Evolutionary conservation across 169 alveolate species (phyloP).

Genomic region (Theileria equi): DNA sequence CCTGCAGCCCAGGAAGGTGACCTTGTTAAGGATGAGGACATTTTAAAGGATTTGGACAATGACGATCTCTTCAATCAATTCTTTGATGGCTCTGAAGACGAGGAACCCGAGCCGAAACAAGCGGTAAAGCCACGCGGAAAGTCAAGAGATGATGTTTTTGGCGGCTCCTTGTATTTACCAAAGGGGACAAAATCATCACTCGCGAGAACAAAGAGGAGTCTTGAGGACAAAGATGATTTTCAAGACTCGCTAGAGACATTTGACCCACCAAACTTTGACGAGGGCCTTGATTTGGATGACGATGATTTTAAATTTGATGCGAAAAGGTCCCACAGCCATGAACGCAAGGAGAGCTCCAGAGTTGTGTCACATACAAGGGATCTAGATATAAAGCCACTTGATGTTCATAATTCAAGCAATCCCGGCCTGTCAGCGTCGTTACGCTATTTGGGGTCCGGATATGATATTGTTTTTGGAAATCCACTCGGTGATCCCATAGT

Average conservation of each 20-base stretch:
- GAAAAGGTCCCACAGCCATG: too few relatives aligned
- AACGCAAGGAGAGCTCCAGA: too few relatives aligned
- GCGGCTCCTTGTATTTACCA: too few relatives aligned
- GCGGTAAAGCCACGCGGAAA: too few relatives aligned
- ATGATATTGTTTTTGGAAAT: conserved; percentile 78
- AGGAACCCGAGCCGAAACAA: too few relatives aligned
- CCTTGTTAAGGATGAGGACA: neutral
- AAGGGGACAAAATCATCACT: too few relatives aligned
- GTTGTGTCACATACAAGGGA: neutral
- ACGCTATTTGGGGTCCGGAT: conserved; percentile 78
- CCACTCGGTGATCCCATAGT: conserved; percentile 81
- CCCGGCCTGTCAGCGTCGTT: conserved; percentile 60
- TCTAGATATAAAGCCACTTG: neutral
- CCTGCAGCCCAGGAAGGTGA: neutral
- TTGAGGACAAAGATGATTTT: too few relatives aligned
- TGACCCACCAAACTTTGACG: too few relatives aligned
- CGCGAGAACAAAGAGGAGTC: too few relatives aligned
- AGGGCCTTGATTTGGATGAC: neutral
- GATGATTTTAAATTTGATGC: too few relatives aligned
- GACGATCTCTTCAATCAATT: neutral
- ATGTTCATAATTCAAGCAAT: conserved; percentile 14
- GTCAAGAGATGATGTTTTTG: too few relatives aligned
- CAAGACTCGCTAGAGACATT: too few relatives aligned
- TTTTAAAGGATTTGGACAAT: neutral
- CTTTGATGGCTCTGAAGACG: neutral